Base-by-base conservation (phyloP, 345 rosid genomes). In the Microthlaspi erraticum region DNA sequence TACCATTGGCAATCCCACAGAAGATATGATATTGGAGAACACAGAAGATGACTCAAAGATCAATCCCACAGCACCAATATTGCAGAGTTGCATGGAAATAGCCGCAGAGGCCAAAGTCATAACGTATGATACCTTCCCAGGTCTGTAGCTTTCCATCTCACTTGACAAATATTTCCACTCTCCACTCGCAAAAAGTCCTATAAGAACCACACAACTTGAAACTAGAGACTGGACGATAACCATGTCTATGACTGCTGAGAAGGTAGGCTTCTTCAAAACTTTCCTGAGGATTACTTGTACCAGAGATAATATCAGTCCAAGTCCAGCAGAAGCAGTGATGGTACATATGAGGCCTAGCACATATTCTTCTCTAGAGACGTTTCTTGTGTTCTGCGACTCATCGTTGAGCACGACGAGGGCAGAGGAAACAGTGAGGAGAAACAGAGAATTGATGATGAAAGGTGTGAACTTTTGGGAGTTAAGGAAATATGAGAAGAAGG, bases 121-220 rank as follows among this genome's bases (percentile, higher is more conserved):
- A 34, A 83, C 9, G 11, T 89, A 82, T 0, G 85, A 68, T 2
- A 75, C 68, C 52, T 82, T 73, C 16, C 92, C 92, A 0, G 73
- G 51, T 43, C 68, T 39, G 46, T 66, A 85, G 38, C 31, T 81
- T n/a, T 72, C 61, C 87, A 85, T 84, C 71, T 87, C 90, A 9
- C 34, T 45, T 0, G 39, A 38, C 5, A 83, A 36, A 34, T 37
- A 64, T 32, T 56, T 72, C 87, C 90, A 84, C 17, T 89, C 92
- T 14, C 89, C 88, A 12, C 88, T 84, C 0, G 68, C 81, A 13
- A 87, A 83, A 29, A 87, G 79, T 11, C 88, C 89, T 7, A 84
- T 58, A 26, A 76, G 8, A 14, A 68, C 58, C 0, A 60, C 81
- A 81, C 72, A 19, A 1, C 77, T 70, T 9, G 90, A 83, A 0